These are phyloP conservation scores for Monascus ruber DNA, from an alignment of 2,329 filamentous ascomycete species.

Conservation along the genomic window DNA sequence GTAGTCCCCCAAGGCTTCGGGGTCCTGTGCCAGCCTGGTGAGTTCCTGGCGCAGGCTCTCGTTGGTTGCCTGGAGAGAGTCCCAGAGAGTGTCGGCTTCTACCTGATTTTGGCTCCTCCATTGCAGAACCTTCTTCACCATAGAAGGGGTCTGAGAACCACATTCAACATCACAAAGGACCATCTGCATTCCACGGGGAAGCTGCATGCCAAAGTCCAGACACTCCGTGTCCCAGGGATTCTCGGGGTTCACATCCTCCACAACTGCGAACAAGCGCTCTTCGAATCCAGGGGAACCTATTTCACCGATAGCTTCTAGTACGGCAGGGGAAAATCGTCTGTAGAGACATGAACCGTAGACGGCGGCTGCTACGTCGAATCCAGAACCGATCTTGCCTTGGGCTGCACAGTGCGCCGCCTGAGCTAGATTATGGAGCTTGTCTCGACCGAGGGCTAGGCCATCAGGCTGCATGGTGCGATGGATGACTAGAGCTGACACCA, in stretches of 20 bases:
- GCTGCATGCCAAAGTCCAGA: conserved; percentile 53
- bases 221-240: conserved; percentile 70
- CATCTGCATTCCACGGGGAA: conserved; percentile 64
- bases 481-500: conserved; percentile 46
- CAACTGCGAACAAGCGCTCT: conserved; percentile 49
- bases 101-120: conserved; percentile 60
- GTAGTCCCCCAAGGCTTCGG: conserved; percentile 36
- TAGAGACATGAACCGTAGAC: conserved; percentile 88
- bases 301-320: conserved; percentile 58
- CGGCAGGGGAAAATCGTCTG: conserved; percentile 73
- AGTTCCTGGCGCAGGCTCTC: conserved; percentile 57
- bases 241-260: conserved; percentile 46
- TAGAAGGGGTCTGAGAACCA: conserved; percentile 82
- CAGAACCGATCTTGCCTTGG: conserved; percentile 90
- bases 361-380: conserved; percentile 88
- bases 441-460: conserved; percentile 39
- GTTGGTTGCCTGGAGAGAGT: conserved; percentile 61
- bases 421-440: conserved; percentile 76
- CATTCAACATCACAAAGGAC: conserved; percentile 96
- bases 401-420: conserved; percentile 91
- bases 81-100: conserved; percentile 62
- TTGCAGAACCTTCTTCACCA: conserved; percentile 83
- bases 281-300: conserved; percentile 57
- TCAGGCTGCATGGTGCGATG: conserved; percentile 33
- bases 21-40: conserved; percentile 38